A percentile compares a stretch with the other conserved stretches of the same genome.
Conservation (phyloP, 306 rosid species). For the Luffa aegyptiaca region DNA sequence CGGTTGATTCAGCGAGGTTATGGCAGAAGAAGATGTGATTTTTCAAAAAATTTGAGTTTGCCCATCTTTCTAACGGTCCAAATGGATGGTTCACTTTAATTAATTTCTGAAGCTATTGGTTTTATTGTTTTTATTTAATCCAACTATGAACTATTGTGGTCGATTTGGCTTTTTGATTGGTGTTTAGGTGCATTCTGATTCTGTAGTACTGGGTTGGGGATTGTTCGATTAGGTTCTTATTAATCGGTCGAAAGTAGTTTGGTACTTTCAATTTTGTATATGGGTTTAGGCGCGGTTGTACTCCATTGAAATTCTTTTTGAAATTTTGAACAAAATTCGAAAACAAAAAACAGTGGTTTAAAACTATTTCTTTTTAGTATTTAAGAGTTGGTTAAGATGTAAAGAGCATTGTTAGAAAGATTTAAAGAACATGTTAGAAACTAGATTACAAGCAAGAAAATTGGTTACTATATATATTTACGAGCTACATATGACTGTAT, state of each 20-base stretch:
- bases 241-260: not conserved
- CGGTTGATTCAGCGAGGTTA: not conserved
- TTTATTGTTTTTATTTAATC: not conserved
- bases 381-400: not conserved
- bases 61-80: not conserved
- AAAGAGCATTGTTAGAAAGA: not conserved
- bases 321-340: not conserved
- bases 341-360: too few relatives aligned
- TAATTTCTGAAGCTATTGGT: not conserved
- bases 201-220: not conserved
- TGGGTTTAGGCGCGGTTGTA: not conserved
- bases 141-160: not conserved
- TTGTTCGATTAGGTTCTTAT: not conserved
- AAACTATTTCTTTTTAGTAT: not conserved
- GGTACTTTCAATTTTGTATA: not conserved
- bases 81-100: not conserved
- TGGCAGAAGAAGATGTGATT: not conserved
- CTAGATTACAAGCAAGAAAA: not conserved
- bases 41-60: not conserved
- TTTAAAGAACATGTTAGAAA: not conserved
- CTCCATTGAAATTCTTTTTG: not conserved
- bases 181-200: slow-evolving; percentile 1
- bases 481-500: not conserved
- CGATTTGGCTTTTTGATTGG: not conserved
- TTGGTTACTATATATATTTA: not conserved